Evolutionary conservation across 1,284 basidiomycete species (phyloP), one percentile per base, ranked within the genome.

Genomic region (Coriolopsis trogii): DNA sequence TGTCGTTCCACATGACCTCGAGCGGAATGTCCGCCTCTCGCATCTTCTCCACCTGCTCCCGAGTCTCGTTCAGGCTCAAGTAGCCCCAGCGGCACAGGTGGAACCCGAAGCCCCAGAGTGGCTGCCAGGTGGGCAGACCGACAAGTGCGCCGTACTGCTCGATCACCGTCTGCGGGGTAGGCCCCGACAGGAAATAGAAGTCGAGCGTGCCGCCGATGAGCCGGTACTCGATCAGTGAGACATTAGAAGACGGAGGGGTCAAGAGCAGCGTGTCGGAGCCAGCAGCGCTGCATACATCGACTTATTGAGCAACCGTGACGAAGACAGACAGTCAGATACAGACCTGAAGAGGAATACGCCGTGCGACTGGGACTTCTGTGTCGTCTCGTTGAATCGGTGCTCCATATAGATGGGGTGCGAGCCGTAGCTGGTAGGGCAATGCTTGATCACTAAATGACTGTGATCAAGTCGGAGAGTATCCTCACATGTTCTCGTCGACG

Each of bases 1-100:
- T 89, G 58, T 90, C 88, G 61, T 85, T 89, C 89, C 88, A 90
- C 74, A 84, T 85, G 31, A 80, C 81, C 77, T 88, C 86, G 1
- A 87, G 73, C 40, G 86, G 86, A 48, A 88, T 79, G 51, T 78
- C 71, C 0, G 84, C 83, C 18, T 74, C 77, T 4, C 81, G 75
- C 86, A 88, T 88, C 12, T 67, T 74, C 38, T 68, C 65, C 2
- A 87, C 84, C 42, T 63, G 62, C 45, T 77, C 74, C 9, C 48
- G 67, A 72, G 7, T 82, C 76, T 59, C 67, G 37, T 48, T 63
- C 20, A 68, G 26, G 43, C 57, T 56, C n/a, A 41, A 34, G 55
- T 67, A 69, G 7, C 67, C 64, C 65, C 65, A 85, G 74, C 84
- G 73, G 70, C 85, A 88, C 23, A 87, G 72, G 51, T 89, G 87